Evolutionary conservation across 148 eudicot genomes (phyloP).

Genomic region (Bassia scoparia): DNA sequence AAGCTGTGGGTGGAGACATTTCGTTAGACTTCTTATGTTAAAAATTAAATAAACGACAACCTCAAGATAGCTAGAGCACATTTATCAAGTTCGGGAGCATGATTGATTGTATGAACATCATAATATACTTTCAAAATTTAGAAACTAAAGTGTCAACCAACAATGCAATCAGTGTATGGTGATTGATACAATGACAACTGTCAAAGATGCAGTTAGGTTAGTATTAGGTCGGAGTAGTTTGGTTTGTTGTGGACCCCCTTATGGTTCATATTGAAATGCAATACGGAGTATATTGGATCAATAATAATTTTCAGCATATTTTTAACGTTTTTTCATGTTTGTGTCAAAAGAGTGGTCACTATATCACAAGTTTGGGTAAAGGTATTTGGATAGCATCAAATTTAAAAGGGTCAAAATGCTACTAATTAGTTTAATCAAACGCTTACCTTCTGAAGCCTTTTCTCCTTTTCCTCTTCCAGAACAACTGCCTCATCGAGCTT

Average conservation of each 20-base stretch:
- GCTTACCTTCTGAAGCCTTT: conserved; percentile 81
- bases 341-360: too few species aligned
- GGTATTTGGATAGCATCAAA: background rate
- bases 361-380: too few species aligned
- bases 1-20: conserved; percentile 50
- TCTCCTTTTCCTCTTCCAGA: conserved; percentile 81
- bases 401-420: background rate
- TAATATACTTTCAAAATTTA: too few species aligned
- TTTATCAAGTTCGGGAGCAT: background rate
- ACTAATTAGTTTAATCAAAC: background rate
- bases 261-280: too few species aligned
- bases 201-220: too few species aligned
- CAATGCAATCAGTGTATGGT: background rate
- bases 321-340: too few species aligned
- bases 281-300: too few species aligned
- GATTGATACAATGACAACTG: background rate
- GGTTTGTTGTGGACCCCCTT: too few species aligned
- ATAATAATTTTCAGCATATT: too few species aligned
- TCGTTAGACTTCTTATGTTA: background rate
- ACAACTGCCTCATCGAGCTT: conserved; percentile 85
- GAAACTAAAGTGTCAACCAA: background rate
- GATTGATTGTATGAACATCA: background rate
- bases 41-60: background rate
- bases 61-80: too few species aligned
- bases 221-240: background rate